Percentiles rank a stretch among this genome's conserved stretches.
Conservation (phyloP, 1,284 basidiomycete genomes). For the Microbotryomycetes sp. region DNA sequence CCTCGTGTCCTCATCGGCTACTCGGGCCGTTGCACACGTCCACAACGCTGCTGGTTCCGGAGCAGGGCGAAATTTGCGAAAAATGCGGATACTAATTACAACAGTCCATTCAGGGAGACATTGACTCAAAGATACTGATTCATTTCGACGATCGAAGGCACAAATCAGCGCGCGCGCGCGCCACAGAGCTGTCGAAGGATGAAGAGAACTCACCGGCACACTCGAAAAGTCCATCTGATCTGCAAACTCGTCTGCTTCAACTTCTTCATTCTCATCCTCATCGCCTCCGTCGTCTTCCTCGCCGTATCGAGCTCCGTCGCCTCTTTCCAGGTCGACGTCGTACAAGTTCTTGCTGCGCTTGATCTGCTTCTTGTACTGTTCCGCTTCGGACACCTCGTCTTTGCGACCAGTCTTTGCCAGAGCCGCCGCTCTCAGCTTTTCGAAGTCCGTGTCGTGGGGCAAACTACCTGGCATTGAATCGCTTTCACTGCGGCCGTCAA, state of each 20-base stretch:
- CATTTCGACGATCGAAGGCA: too few species aligned
- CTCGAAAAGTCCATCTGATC: slow-evolving; percentile 36
- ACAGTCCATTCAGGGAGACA: background rate
- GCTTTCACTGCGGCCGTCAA: slow-evolving; percentile 19
- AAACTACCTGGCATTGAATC: slow-evolving; percentile 38
- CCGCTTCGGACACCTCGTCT: slow-evolving; percentile 22
- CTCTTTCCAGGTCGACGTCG: slow-evolving; percentile 19
- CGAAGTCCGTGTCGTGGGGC: slow-evolving; percentile 36
- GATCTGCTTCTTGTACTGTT: slow-evolving; percentile 30
- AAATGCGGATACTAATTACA: background rate
- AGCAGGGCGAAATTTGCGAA: background rate
- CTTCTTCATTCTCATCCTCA: slow-evolving; percentile 33
- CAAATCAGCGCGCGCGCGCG: background rate
- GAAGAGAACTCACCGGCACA: slow-evolving; percentile 28
- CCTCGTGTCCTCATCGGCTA: too few species aligned
- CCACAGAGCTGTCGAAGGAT: slow-evolving; percentile 12
- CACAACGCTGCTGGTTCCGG: background rate
- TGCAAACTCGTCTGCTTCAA: slow-evolving; percentile 32
- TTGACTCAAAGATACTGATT: background rate
- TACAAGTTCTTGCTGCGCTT: slow-evolving; percentile 14
- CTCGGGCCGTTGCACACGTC: background rate
- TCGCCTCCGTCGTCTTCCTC: slow-evolving; percentile 21
- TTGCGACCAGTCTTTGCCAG: slow-evolving; percentile 4
- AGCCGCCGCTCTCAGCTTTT: slow-evolving; percentile 19
- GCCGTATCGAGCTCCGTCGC: slow-evolving; percentile 10